Evolutionary conservation across 441 rosid species (phyloP).

Genomic region (Brassica balearica): DNA sequence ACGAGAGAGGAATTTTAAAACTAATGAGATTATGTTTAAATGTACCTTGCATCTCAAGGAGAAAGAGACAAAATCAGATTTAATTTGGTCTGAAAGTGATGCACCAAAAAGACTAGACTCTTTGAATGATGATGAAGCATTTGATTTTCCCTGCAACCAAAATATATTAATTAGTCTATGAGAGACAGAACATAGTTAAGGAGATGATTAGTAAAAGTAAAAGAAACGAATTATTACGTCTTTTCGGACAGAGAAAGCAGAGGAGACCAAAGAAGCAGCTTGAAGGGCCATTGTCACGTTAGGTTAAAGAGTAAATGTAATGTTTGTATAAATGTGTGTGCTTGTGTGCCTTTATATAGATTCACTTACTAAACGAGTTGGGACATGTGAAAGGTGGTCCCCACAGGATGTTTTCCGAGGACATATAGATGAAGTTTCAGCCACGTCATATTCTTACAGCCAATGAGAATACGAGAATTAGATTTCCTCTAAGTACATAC

Average conservation of each 20-base stretch:
- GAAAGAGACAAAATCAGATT: conserved; percentile 61
- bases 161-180: neutral
- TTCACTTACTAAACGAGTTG: neutral
- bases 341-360: conserved; percentile 31
- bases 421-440: conserved; percentile 41
- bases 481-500: conserved; percentile 57
- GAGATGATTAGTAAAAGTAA: neutral
- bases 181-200: neutral
- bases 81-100: conserved; percentile 65
- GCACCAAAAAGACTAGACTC: conserved; percentile 81
- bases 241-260: conserved; percentile 64
- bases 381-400: neutral
- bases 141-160: conserved; percentile 57
- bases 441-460: conserved; percentile 52
- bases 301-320: conserved; percentile 22
- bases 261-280: conserved; percentile 77
- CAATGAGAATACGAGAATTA: conserved; percentile 52
- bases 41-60: conserved; percentile 71
- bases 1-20: no score
- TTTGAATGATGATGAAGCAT: conserved; percentile 51
- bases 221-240: conserved; percentile 44
- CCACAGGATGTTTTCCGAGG: conserved; percentile 32
- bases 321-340: conserved; percentile 16
- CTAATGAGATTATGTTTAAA: neutral
- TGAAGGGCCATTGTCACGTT: conserved; percentile 65